Evolutionary conservation across 148 eudicot genomes (phyloP).

Genomic region (Rhododendron henanense): DNA sequence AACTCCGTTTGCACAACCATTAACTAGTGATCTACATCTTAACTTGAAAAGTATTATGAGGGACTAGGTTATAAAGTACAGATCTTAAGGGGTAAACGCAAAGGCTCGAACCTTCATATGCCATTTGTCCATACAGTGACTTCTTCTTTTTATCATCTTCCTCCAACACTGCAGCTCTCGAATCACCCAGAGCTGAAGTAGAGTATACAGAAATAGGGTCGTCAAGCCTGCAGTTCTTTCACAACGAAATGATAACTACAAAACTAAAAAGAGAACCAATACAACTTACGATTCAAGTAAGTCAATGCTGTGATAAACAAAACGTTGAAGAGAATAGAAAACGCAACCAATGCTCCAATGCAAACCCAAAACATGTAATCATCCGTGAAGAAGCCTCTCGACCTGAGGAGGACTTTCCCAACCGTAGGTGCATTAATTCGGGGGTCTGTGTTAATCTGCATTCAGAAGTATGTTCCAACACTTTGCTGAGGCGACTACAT

Average conservation of each 20-base stretch:
- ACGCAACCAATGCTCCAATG: slow-evolving; percentile 59
- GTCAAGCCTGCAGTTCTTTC: not conserved
- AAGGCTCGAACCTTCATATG: slow-evolving; percentile 18
- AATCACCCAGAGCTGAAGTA: slow-evolving; percentile 53
- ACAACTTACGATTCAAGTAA: slow-evolving; percentile 52
- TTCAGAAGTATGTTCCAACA: slow-evolving; percentile 2
- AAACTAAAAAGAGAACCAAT: not conserved
- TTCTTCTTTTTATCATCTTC: slow-evolving; percentile 29
- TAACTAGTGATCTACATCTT: not conserved
- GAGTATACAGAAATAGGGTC: not conserved
- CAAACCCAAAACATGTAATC: slow-evolving; percentile 67
- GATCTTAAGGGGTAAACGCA: not conserved
- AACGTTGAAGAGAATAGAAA: slow-evolving; percentile 60
- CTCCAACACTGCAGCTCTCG: slow-evolving; percentile 32
- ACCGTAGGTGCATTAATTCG: slow-evolving; percentile 54
- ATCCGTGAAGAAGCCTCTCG: slow-evolving; percentile 59
- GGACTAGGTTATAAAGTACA: not conserved
- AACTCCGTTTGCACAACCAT: not conserved
- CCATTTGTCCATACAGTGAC: slow-evolving; percentile 9
- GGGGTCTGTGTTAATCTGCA: slow-evolving; percentile 64
- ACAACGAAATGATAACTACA: not conserved
- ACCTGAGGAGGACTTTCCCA: slow-evolving; percentile 57
- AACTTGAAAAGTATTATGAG: not conserved
- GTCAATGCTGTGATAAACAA: slow-evolving; percentile 51
- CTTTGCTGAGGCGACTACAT: not conserved